Evolutionary conservation across 371 early-diverging fungal species (phyloP).

Genomic region (Mucor mucedo): DNA sequence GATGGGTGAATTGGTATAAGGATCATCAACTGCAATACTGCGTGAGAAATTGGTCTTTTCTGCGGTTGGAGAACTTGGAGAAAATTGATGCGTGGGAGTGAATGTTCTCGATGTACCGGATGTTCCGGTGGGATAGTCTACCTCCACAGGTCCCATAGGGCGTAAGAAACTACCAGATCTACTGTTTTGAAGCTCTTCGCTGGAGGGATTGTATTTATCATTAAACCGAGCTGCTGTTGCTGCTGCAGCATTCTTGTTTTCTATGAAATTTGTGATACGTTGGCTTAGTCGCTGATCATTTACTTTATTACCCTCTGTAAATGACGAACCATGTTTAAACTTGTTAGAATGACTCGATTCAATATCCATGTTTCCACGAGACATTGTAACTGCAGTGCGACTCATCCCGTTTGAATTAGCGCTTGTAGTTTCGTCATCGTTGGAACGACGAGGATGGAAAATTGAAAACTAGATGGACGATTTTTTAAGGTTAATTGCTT

Average conservation of each 20-base stretch:
- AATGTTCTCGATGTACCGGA: slow-evolving; percentile 11
- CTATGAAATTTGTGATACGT: slow-evolving; percentile 33
- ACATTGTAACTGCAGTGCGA: background rate
- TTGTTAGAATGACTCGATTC: slow-evolving; percentile 9
- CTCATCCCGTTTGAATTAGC: slow-evolving; percentile 5
- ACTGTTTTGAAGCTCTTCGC: slow-evolving; percentile 3
- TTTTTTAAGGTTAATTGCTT: background rate
- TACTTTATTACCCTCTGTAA: slow-evolving; percentile 2
- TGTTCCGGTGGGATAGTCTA: slow-evolving; percentile 23
- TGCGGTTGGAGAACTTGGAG: background rate
- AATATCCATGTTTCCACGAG: slow-evolving; percentile 8
- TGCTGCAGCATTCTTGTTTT: slow-evolving; percentile 8
- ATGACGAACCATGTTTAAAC: slow-evolving; percentile 20
- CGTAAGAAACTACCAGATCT: slow-evolving; percentile 30
- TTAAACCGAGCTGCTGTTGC: too few species aligned
- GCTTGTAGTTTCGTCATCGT: slow-evolving; percentile 1
- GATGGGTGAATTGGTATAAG: slow-evolving; percentile 36
- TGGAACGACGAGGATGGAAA: slow-evolving; percentile 46
- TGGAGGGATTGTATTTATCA: background rate
- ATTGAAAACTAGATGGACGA: slow-evolving; percentile 39
- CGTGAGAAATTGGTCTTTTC: slow-evolving; percentile 5
- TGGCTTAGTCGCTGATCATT: slow-evolving; percentile 26
- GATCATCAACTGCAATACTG: slow-evolving; percentile 38
- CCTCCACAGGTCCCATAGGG: slow-evolving; percentile 46
- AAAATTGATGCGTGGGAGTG: slow-evolving; percentile 11